phyloP scores from a whole-genome alignment of 805 yeast species.

The Wickerhamiella brachini region DNA sequence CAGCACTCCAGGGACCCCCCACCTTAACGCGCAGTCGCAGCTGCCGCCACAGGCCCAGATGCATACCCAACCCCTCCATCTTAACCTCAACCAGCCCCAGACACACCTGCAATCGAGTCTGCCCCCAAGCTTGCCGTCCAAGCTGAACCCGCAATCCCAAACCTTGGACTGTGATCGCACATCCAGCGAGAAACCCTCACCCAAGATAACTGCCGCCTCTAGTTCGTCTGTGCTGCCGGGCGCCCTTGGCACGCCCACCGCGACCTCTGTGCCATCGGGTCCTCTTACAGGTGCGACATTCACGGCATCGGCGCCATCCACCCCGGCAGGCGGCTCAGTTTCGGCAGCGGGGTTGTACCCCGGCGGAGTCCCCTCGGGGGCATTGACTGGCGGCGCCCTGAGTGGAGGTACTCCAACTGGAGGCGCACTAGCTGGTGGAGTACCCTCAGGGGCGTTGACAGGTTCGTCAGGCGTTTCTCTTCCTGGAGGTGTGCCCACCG shows the following conservation, averaged over 20 bases:
- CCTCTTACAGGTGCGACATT: neutral
- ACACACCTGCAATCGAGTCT: neutral
- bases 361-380: constrained; percentile 11
- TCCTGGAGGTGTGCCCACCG: neutral
- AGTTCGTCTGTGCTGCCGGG: neutral
- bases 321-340: constrained; percentile 6
- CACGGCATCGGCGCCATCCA: constrained; percentile 21
- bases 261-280: neutral
- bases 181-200: neutral
- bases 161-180: neutral
- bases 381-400: constrained; percentile 6
- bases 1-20: neutral
- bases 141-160: neutral
- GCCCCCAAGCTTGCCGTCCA: neutral
- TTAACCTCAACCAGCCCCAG: neutral
- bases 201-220: neutral
- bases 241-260: neutral
- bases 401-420: too few species aligned
- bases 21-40: neutral
- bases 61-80: neutral
- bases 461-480: neutral
- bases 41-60: neutral
- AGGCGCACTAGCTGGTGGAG: constrained; percentile 14
- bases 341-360: constrained; percentile 1
- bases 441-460: neutral